These are phyloP conservation scores for Penicillium sp. DNA, from an alignment of 2,329 filamentous ascomycete genomes.

Conservation along the genomic window DNA sequence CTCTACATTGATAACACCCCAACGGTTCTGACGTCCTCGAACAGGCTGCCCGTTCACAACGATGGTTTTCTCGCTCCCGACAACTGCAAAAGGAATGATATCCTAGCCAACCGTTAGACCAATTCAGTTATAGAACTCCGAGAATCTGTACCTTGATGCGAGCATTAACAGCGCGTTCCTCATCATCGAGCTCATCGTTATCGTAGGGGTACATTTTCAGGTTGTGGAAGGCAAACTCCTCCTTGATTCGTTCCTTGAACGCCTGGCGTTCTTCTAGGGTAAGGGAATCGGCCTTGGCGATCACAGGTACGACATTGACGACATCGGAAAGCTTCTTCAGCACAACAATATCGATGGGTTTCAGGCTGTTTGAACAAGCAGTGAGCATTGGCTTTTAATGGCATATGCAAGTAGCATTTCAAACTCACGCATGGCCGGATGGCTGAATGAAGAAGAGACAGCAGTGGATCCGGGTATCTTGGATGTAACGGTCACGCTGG, in stretches of 20 bases:
- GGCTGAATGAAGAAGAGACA: conserved; percentile 99
- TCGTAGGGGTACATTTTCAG: conserved; percentile 99
- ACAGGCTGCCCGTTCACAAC: conserved; percentile 98
- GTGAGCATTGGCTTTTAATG: not conserved
- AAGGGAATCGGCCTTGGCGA: conserved; percentile 96
- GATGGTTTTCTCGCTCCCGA: conserved; percentile 97
- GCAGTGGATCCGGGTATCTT: conserved; percentile 99
- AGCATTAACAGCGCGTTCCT: conserved; percentile 90
- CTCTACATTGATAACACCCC: conserved; percentile 99
- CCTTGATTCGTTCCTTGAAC: conserved; percentile 99
- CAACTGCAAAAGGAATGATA: conserved; percentile 95
- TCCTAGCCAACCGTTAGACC: conserved; percentile 59
- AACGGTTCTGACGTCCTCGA: conserved; percentile 96
- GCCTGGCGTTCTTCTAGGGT: conserved; percentile 93
- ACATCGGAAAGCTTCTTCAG: conserved; percentile 99
- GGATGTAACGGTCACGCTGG: conserved; percentile 98
- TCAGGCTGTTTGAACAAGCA: conserved; percentile 60
- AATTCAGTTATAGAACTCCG: not conserved
- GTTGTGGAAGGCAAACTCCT: conserved; percentile 99
- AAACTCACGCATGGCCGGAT: conserved; percentile 79
- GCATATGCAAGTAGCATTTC: not conserved
- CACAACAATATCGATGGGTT: conserved; percentile 99
- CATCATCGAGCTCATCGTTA: conserved; percentile 97
- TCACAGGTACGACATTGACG: conserved; percentile 98
- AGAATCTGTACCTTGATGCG: conserved; percentile 83